Conservation (phyloP, 345 rosid genomes). For the Moricandia moricandioides region DNA sequence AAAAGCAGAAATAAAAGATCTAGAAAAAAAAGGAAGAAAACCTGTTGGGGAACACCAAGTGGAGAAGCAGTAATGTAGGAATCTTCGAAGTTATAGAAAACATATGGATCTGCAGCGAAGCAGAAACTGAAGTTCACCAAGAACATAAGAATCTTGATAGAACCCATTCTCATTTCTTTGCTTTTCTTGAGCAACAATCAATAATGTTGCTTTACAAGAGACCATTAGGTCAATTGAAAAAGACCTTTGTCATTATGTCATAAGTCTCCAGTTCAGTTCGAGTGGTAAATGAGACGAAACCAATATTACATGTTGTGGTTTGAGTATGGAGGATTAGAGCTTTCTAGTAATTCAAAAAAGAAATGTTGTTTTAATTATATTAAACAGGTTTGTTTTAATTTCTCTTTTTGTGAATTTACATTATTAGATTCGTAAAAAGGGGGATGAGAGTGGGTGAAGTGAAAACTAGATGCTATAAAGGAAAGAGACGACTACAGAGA, state of each 20-base stretch:
- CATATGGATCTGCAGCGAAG: conserved; percentile 74
- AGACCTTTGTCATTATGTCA: too few species aligned
- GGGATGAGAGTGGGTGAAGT: conserved; percentile 18
- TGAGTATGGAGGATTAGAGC: too few species aligned
- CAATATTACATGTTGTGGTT: too few species aligned
- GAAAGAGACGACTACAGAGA: too few species aligned
- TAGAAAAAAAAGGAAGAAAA: conserved; percentile 6
- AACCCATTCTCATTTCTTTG: conserved; percentile 46
- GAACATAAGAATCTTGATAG: conserved; percentile 43
- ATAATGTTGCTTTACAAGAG: too few species aligned
- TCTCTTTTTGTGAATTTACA: conserved; percentile 27
- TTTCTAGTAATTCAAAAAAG: too few species aligned
- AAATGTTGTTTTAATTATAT: not conserved
- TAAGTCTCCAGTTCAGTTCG: too few species aligned
- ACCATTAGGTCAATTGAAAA: too few species aligned
- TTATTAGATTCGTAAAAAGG: conserved; percentile 24
- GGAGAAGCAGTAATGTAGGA: conserved; percentile 44
- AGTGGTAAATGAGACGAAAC: too few species aligned
- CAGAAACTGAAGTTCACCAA: conserved; percentile 47
- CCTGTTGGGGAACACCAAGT: conserved; percentile 88
- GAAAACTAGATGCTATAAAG: conserved; percentile 30
- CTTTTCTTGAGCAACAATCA: conserved; percentile 12
- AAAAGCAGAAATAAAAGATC: conserved; percentile 35
- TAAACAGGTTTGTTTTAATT: not conserved
- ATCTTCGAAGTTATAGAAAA: conserved; percentile 61